These are phyloP conservation scores for Ceratocystis colombiana DNA, from an alignment of 2,329 filamentous ascomycete genomes.

Conservation along the genomic window DNA sequence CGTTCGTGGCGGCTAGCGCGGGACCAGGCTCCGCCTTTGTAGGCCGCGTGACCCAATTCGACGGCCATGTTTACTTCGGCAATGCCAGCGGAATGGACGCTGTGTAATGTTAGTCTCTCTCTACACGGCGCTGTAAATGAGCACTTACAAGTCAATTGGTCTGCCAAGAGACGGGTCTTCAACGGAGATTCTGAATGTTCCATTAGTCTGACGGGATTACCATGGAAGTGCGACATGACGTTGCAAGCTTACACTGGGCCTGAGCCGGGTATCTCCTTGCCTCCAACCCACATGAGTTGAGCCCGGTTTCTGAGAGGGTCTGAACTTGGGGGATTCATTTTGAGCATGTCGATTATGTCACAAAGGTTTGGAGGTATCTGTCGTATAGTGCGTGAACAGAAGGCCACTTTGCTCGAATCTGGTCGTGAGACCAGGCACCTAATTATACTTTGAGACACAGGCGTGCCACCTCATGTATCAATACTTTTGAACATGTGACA, in stretches of 20 bases:
- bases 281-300: slow-evolving; percentile 29
- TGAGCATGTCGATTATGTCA: no score
- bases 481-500: no score
- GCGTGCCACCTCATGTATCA: no score
- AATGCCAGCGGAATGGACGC: slow-evolving; percentile 33
- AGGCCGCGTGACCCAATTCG: slow-evolving; percentile 38
- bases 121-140: no score
- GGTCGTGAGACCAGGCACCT: no score
- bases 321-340: no score
- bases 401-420: no score
- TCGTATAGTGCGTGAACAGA: no score
- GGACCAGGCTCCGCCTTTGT: slow-evolving; percentile 37
- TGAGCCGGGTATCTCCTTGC: slow-evolving; percentile 31
- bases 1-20: slow-evolving; percentile 35
- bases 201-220: background rate
- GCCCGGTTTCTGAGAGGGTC: no score
- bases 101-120: background rate
- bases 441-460: no score
- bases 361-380: no score
- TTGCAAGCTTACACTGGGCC: slow-evolving; percentile 39
- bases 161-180: slow-evolving; percentile 46
- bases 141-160: slow-evolving; percentile 41
- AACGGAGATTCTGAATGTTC: slow-evolving; percentile 38
- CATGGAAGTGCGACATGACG: background rate
- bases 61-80: slow-evolving; percentile 42